These are phyloP conservation scores for Cladobotryum mycophilum DNA, from an alignment of 2,329 filamentous ascomycete species.

Conservation along the genomic window DNA sequence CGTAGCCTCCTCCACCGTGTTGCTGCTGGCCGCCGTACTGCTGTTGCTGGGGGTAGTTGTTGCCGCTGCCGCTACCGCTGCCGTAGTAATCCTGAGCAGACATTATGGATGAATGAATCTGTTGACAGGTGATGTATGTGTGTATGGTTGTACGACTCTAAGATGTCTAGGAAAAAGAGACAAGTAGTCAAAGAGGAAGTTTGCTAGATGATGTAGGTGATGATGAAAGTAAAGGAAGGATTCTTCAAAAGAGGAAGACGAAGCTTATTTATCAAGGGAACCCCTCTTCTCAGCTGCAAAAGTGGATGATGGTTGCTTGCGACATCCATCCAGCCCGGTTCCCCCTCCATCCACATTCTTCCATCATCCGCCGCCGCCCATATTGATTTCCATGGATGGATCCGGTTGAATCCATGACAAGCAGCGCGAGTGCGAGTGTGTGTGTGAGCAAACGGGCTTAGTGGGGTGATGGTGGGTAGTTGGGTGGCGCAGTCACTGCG, in stretches of 20 bases:
- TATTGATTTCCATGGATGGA: not conserved
- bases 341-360: not conserved
- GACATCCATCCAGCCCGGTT: not conserved
- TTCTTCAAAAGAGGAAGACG: too few relatives aligned
- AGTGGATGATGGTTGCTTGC: too few relatives aligned
- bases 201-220: too few relatives aligned
- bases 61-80: conserved; percentile 23
- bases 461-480: too few relatives aligned
- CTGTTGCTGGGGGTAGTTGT: conserved; percentile 15
- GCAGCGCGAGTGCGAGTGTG: not conserved
- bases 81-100: conserved; percentile 35
- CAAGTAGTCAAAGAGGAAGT: too few relatives aligned
- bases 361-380: too few relatives aligned
- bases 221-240: too few relatives aligned
- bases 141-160: not conserved
- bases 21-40: conserved; percentile 13
- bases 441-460: too few relatives aligned
- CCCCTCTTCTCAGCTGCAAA: too few relatives aligned
- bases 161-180: too few relatives aligned
- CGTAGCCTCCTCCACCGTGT: conserved; percentile 13
- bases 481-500: conserved; percentile 13
- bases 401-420: not conserved
- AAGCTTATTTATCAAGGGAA: too few relatives aligned
- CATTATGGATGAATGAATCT: conserved; percentile 21
- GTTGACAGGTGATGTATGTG: not conserved